Base-by-base conservation (phyloP, 495 filamentous ascomycete species). In the Podospora pseudocomata region DNA sequence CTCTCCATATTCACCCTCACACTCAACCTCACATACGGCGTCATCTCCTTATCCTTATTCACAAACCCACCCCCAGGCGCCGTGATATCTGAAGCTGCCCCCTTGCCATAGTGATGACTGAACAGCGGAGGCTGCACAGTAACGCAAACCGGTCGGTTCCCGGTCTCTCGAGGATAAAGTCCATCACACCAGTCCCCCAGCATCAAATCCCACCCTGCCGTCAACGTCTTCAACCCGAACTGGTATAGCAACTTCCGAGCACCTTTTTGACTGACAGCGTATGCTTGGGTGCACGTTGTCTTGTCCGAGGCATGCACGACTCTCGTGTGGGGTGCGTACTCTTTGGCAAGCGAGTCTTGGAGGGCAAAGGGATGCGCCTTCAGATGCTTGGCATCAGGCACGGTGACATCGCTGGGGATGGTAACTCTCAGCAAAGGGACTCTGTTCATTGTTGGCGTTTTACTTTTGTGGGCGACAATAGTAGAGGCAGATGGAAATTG, bases 61-160 rank as follows among this genome's bases (percentile, higher is more conserved):
- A 81, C 71, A 58, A 78, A 81, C 16, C 81, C 82, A 0, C 82
- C 82, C 0, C 82, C 82, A 3, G 81, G 77, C 0, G 79, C 77
- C 65, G 74, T 77, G 60, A 83, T 84, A 66, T 84, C 71, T 26
- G 81, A 83, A 18, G 74, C 72, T 1, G 76, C 78, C 7, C 74
- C 77, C 19, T 73, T 75, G 0, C 76, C 76, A 69, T 77, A 81
- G 32, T 78, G 78, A 30, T 83, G 82, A 20, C 80, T 82, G 65
- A 84, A 80, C 23, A 84, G 67, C n/a, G 82, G 82, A 18, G 82
- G 82, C 55, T 82, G 80, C 11, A 79, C 77, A 4, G 82, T 84
- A 28, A 84, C 71, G 44, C 82, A 83, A 0, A 79, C 65, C 2
- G 78, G 80, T 2, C 26, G 4, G 57, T 58, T 61, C 4, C 3